These are phyloP conservation scores for Lichina pygmaea DNA, from an alignment of 495 filamentous ascomycete genomes.

Conservation along the genomic window DNA sequence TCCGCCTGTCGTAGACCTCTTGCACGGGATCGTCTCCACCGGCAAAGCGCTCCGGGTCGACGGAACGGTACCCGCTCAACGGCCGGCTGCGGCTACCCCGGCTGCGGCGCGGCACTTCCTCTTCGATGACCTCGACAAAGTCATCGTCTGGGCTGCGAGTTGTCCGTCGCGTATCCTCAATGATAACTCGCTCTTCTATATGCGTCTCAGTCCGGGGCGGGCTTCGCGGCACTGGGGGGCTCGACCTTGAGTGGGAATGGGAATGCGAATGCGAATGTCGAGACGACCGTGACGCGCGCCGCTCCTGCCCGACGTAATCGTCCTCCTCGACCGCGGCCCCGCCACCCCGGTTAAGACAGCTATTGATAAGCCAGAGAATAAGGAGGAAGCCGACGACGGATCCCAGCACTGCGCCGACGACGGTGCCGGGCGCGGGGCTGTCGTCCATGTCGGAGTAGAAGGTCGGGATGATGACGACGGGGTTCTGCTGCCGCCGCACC, in stretches of 20 bases:
- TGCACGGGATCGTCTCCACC: slow-evolving; percentile 9
- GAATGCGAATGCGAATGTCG: background rate
- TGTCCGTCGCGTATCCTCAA: background rate
- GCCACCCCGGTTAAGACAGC: slow-evolving; percentile 22
- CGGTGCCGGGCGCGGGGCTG: slow-evolving; percentile 37
- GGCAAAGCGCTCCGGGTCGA: slow-evolving; percentile 13
- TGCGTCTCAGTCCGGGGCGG: background rate
- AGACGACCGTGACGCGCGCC: background rate
- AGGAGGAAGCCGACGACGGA: slow-evolving; percentile 61
- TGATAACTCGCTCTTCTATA: slow-evolving; percentile 2
- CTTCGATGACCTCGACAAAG: slow-evolving; percentile 16
- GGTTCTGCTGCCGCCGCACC: background rate
- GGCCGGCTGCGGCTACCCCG: slow-evolving; percentile 5
- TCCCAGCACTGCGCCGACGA: slow-evolving; percentile 69
- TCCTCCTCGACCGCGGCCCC: background rate
- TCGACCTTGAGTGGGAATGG: slow-evolving; percentile 1
- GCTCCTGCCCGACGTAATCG: background rate
- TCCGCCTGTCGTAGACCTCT: background rate
- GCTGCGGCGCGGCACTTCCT: slow-evolving; percentile 5
- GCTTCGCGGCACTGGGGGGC: background rate
- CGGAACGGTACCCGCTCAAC: slow-evolving; percentile 8
- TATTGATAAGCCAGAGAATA: slow-evolving; percentile 47
- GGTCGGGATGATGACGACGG: slow-evolving; percentile 24
- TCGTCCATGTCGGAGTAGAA: slow-evolving; percentile 33
- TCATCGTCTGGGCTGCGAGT: slow-evolving; percentile 4